These are phyloP conservation scores for Borealophlyctis nickersoniae DNA, from an alignment of 192 early-diverging fungal genomes.

Conservation along the genomic window DNA sequence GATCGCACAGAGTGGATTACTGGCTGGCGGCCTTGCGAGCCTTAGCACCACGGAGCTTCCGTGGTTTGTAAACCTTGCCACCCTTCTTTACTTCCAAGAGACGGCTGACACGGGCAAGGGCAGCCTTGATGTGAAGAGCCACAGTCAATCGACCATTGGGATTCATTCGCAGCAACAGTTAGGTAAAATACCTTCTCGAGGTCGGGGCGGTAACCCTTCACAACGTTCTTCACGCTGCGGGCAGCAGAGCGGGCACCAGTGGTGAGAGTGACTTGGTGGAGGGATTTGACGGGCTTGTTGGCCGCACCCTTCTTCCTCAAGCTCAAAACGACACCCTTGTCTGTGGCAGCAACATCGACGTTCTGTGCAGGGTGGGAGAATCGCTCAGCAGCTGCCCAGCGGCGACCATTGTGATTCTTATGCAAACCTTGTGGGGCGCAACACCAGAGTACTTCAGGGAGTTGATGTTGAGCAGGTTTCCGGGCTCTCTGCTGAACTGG, in stretches of 20 bases:
- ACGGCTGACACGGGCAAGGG: conserved; percentile 69
- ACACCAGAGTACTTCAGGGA: conserved; percentile 79
- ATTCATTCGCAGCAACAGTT: too few relatives aligned
- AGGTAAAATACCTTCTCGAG: conserved; percentile 66
- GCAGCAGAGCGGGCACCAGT: conserved; percentile 63
- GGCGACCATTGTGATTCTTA: neutral
- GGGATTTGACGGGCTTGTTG: conserved; percentile 52
- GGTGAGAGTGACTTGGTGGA: conserved; percentile 48
- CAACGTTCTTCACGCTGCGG: conserved; percentile 61
- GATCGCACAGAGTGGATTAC: too few relatives aligned
- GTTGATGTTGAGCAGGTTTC: conserved; percentile 77
- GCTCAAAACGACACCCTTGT: conserved; percentile 64
- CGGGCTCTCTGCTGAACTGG: conserved; percentile 68
- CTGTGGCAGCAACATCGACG: conserved; percentile 53
- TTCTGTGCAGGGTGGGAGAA: conserved; percentile 37
- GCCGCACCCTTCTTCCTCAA: conserved; percentile 57
- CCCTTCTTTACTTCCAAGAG: conserved; percentile 63
- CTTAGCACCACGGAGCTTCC: conserved; percentile 54
- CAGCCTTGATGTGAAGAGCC: conserved; percentile 42
- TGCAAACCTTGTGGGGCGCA: conserved; percentile 69
- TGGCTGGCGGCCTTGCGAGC: conserved; percentile 52
- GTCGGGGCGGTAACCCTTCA: conserved; percentile 68
- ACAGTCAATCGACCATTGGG: neutral
- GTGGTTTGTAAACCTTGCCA: conserved; percentile 46
- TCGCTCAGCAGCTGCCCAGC: neutral